Evolutionary conservation across 768 basidiomycete genomes (phyloP).

Genomic region (Boletus subparvulus): DNA sequence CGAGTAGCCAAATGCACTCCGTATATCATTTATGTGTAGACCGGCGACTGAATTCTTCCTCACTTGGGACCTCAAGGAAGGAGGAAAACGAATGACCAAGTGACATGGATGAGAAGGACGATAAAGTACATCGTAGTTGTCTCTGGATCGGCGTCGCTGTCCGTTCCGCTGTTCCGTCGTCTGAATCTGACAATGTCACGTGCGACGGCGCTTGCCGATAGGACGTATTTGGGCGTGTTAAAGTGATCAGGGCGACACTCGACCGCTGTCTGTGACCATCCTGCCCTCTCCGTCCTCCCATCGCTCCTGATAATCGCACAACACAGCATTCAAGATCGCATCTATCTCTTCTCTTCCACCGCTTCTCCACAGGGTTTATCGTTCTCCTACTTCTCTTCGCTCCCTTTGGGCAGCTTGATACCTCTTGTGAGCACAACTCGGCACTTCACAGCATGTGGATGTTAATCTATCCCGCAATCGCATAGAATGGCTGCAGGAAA

Average conservation of each 20-base stretch:
- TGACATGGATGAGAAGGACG: too few species aligned
- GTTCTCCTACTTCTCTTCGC: not conserved
- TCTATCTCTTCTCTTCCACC: not conserved
- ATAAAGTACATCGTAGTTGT: too few species aligned
- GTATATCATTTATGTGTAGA: too few species aligned
- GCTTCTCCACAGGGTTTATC: not conserved
- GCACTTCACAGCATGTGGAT: not conserved
- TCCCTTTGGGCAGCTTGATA: conserved; percentile 3
- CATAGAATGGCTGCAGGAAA: conserved; percentile 31
- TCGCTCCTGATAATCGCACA: conserved; percentile 23
- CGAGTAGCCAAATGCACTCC: too few species aligned
- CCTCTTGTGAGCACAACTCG: conserved; percentile 15
- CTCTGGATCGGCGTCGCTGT: conserved; percentile 4
- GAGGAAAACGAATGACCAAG: not conserved
- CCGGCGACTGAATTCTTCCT: not conserved
- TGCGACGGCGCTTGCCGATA: conserved; percentile 34
- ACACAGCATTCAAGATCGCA: conserved; percentile 17
- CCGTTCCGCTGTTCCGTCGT: conserved; percentile 22
- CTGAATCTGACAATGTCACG: conserved; percentile 21
- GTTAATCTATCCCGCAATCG: conserved; percentile 19
- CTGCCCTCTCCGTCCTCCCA: conserved; percentile 15
- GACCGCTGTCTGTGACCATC: conserved; percentile 15
- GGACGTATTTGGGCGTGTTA: conserved; percentile 29
- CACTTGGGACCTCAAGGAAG: too few species aligned
- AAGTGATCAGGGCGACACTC: conserved; percentile 30